Evolutionary conservation across 352 stramenopile genomes (phyloP).

Genomic region (Globisporangium parvum): DNA sequence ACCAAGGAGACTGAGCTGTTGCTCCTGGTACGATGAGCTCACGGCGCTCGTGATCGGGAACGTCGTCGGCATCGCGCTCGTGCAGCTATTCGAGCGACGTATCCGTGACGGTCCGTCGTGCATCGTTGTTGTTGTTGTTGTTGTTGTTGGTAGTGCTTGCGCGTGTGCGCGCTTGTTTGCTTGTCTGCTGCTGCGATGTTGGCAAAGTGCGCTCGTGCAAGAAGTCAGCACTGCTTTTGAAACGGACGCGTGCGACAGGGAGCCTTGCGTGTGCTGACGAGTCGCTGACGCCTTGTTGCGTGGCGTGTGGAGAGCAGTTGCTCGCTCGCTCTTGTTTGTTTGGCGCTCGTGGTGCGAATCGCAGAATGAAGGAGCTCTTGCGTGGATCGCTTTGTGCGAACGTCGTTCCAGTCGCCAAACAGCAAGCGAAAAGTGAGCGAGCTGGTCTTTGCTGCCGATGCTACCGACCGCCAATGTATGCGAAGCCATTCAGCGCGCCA

Average conservation of each 20-base stretch:
- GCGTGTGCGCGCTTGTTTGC: conserved; percentile 3
- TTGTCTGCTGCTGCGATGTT: neutral
- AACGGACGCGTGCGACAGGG: neutral
- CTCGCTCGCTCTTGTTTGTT: too few relatives aligned
- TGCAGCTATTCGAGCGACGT: conserved; percentile 13
- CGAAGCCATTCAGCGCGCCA: neutral
- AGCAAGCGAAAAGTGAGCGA: too few relatives aligned
- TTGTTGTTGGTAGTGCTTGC: neutral
- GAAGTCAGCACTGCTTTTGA: neutral
- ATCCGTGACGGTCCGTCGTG: conserved; percentile 4
- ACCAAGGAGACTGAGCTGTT: neutral
- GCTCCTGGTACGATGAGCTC: conserved; percentile 14
- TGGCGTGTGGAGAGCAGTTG: neutral
- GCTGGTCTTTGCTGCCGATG: neutral
- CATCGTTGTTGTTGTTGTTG: neutral
- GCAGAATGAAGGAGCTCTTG: too few relatives aligned
- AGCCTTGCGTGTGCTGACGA: neutral
- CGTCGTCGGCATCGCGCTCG: neutral
- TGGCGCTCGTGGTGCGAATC: too few relatives aligned
- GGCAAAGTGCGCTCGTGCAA: neutral
- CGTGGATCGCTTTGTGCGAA: neutral
- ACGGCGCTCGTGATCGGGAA: conserved; percentile 2
- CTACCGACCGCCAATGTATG: neutral
- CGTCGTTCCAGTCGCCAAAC: too few relatives aligned
- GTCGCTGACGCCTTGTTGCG: neutral